Base-by-base conservation (phyloP, 176 grass and related monocot genomes). In the Puccinellia tenuiflora region DNA sequence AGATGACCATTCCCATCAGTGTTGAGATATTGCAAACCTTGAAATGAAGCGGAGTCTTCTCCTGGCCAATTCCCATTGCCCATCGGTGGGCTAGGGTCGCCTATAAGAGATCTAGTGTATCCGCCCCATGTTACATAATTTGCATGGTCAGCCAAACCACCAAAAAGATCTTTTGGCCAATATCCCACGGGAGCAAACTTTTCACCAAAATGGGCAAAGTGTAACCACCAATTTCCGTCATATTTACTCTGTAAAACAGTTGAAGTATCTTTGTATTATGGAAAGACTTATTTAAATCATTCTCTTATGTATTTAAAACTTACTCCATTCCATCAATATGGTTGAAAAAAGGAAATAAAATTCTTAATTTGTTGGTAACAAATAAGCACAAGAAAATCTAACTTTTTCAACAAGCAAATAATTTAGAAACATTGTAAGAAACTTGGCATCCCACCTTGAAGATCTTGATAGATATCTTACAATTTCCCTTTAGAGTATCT, bases 381-480 rank as follows among this genome's bases (percentile, higher is more conserved):
- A 7, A 74, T 52, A 52, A n/a, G 28, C 17, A 25, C 13, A 52
- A 33, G 3, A 21, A 21, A 75, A 76, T 55, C 9, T 18, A 35
- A 14, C 5, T 53, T 5, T 54, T 33, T 34, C 5, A 53, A 53
- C 31, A 29, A 9, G 42, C 5, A 39, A 3, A 56, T 17, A 57
- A 40, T 26, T 11, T 28, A 9, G 7, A 60, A 16, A 74, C 6
- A 20, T 51, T 2, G 9, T 42, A 25, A 42, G 14, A 17, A 21
- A 46, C 9, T 79, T 34, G 5, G 7, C 42, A 34, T 24, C 20
- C 18, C 45, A 51, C 60, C 65, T 81, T 81, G 34, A 81, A 71
- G 70, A 81, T 71, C 50, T 71, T 81, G 79, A 81, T 29, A 11
- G 64, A 26, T 52, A 69, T 81, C n/a, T 81, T 77, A 57, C 10